Conservation (phyloP, 495 filamentous ascomycete genomes). For the Glarea lozoyensis region DNA sequence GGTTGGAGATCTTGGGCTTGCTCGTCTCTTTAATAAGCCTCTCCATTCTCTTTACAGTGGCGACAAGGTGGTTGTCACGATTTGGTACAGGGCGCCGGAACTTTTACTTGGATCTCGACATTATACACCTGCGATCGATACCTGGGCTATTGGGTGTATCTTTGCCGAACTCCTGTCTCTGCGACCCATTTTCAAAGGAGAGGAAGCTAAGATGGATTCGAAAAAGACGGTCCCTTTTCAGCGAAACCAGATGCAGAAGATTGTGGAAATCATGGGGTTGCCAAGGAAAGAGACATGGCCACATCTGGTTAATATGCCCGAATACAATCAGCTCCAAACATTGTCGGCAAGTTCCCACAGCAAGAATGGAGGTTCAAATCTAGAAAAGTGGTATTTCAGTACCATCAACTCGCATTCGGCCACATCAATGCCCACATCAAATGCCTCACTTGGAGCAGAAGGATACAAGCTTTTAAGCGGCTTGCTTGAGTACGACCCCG, state of each 20-base stretch:
- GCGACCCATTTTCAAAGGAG: conserved; percentile 95
- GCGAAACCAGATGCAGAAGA: conserved; percentile 97
- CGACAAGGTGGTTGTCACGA: conserved; percentile 98
- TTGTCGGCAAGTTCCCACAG: conserved; percentile 37
- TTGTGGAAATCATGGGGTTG: conserved; percentile 88
- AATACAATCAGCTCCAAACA: conserved; percentile 66
- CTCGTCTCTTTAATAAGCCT: conserved; percentile 88
- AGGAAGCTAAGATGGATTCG: conserved; percentile 97
- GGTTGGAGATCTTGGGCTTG: conserved; percentile 88
- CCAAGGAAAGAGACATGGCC: conserved; percentile 89
- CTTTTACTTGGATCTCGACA: conserved; percentile 83
- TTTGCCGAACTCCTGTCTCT: conserved; percentile 90
- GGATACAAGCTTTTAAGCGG: conserved; percentile 74
- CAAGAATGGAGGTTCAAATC: conserved; percentile 24
- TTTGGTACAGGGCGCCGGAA: conserved; percentile 98
- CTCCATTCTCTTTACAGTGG: conserved; percentile 83
- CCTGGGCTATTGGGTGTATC: conserved; percentile 97
- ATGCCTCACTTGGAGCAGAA: conserved; percentile 54
- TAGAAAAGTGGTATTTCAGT: conserved; percentile 50
- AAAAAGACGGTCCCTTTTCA: conserved; percentile 98
- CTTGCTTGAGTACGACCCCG: conserved; percentile 88
- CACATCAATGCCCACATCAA: conserved; percentile 30
- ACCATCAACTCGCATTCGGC: conserved; percentile 41
- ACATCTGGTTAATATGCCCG: conserved; percentile 67
- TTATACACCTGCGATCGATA: conserved; percentile 92